Percentiles rank a stretch among this genome's conserved stretches.
Conservation (phyloP, 108 stramenopile genomes). For the Nitzschia inconspicua region DNA sequence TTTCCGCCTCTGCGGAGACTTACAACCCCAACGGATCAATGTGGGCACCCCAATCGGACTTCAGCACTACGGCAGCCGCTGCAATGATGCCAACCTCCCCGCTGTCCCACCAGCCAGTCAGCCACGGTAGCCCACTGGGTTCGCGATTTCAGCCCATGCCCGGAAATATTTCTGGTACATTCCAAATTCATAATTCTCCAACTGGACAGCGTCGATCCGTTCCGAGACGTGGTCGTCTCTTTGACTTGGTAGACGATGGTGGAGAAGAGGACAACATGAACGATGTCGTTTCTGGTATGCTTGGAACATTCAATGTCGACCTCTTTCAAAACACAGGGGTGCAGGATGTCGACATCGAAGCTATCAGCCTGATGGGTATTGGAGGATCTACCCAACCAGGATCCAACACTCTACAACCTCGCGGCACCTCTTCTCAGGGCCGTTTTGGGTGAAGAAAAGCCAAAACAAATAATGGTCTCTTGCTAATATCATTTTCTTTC, state of each 20-base stretch:
- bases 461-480: no score
- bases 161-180: slow-evolving; percentile 30
- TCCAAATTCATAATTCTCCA: slow-evolving; percentile 1
- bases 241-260: slow-evolving; percentile 78
- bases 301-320: slow-evolving; percentile 59
- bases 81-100: slow-evolving; percentile 24
- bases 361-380: slow-evolving; percentile 82
- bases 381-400: slow-evolving; percentile 20
- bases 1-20: background rate
- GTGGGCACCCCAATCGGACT: slow-evolving; percentile 4
- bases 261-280: slow-evolving; percentile 41
- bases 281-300: slow-evolving; percentile 68
- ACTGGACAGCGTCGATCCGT: slow-evolving; percentile 1
- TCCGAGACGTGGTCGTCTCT: slow-evolving; percentile 68
- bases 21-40: slow-evolving; percentile 2
- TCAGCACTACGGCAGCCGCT: background rate
- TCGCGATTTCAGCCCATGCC: slow-evolving; percentile 25
- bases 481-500: no score
- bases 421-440: slow-evolving; percentile 5
- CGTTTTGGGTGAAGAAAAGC: slow-evolving; percentile 11
- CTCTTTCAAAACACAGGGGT: slow-evolving; percentile 38
- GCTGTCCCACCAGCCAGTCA: slow-evolving; percentile 36
- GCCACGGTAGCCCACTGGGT: slow-evolving; percentile 24
- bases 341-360: slow-evolving; percentile 82
- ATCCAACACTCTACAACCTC: background rate